Percentiles rank a stretch among this genome's conserved stretches.
Conservation (phyloP, 75 land plant genomes). For the Picea glauca region DNA sequence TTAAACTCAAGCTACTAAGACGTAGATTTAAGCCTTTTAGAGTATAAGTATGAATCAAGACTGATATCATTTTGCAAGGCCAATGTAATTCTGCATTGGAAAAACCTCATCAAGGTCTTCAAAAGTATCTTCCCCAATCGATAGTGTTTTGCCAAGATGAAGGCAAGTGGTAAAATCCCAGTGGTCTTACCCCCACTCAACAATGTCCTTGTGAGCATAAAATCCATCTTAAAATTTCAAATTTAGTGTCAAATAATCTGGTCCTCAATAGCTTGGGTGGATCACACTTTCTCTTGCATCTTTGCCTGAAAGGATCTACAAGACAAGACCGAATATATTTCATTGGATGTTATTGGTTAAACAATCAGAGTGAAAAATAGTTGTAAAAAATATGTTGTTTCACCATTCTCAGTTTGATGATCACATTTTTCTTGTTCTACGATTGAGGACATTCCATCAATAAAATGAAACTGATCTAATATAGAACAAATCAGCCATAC, state of each 20-base stretch:
- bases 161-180: constrained; percentile 82
- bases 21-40: no score
- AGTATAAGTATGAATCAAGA: background rate
- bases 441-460: no score
- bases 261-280: constrained; percentile 86
- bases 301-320: constrained; percentile 72
- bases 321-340: background rate
- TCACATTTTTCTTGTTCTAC: no score
- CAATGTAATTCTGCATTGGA: background rate
- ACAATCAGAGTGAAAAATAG: no score
- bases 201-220: constrained; percentile 85
- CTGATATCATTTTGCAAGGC: no score
- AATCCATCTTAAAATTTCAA: constrained; percentile 82
- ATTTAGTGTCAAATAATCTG: constrained; percentile 78
- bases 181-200: constrained; percentile 86
- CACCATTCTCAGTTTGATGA: no score
- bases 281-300: constrained; percentile 87
- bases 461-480: no score
- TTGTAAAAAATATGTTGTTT: no score
- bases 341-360: no score
- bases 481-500: no score
- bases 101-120: constrained; percentile 95
- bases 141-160: constrained; percentile 82
- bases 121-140: constrained; percentile 85
- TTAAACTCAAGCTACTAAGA: no score